These are phyloP conservation scores for Salix udensis DNA, from an alignment of 345 rosid genomes.

Conservation along the genomic window DNA sequence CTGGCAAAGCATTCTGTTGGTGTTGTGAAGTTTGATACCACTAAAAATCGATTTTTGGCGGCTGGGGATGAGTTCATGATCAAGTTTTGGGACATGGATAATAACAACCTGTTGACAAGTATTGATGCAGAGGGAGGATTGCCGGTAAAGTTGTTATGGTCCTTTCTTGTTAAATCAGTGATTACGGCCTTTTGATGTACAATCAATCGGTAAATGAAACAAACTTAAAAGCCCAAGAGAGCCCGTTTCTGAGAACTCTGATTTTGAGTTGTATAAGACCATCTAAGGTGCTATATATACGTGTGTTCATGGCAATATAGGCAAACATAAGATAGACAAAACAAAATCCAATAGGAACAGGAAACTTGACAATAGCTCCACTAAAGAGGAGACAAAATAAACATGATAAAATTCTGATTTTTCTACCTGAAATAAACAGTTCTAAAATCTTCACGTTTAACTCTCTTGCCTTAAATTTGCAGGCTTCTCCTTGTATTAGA, in stretches of 20 bases:
- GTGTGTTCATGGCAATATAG: not conserved
- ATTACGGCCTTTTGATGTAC: not conserved
- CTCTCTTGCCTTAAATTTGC: slow-evolving; percentile 27
- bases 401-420: not conserved
- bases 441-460: not conserved
- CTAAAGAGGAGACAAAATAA: not conserved
- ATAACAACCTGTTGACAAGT: slow-evolving; percentile 47
- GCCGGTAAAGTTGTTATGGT: slow-evolving; percentile 42
- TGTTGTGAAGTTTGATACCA: slow-evolving; percentile 81
- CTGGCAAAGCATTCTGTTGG: slow-evolving; percentile 67
- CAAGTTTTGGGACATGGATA: slow-evolving; percentile 88
- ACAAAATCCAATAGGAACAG: not conserved
- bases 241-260: not conserved
- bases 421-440: not conserved
- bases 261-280: not conserved
- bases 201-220: not conserved
- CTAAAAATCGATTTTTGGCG: slow-evolving; percentile 72
- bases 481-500: slow-evolving; percentile 77
- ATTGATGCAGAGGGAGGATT: slow-evolving; percentile 80
- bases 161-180: slow-evolving; percentile 1
- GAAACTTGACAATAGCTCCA: not conserved
- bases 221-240: not conserved
- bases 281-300: not conserved
- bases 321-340: not conserved
- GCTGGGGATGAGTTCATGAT: slow-evolving; percentile 77